Conservation (phyloP, 495 filamentous ascomycete species). For the Neurospora intermedia region DNA sequence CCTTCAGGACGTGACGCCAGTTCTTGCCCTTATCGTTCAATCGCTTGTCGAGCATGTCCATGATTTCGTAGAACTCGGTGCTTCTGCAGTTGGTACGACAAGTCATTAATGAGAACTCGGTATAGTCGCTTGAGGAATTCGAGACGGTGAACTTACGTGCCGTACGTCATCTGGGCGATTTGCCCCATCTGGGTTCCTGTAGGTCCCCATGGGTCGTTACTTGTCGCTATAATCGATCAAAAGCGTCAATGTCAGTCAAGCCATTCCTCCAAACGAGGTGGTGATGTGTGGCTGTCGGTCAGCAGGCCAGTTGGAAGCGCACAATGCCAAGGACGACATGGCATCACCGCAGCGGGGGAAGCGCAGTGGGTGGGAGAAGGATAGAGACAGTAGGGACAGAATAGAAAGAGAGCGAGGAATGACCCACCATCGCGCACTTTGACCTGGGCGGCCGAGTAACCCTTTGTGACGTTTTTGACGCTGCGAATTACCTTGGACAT, state of each 20-base stretch:
- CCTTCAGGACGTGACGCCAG: constrained; percentile 98
- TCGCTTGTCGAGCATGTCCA: constrained; percentile 99
- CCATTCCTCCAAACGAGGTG: background rate
- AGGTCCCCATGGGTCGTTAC: constrained; percentile 98
- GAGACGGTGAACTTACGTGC: constrained; percentile 55
- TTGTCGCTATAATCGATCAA: constrained; percentile 58
- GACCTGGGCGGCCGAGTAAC: constrained; percentile 92
- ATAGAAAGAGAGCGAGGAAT: background rate
- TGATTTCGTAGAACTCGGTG: constrained; percentile 98
- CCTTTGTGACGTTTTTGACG: constrained; percentile 99
- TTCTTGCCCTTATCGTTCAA: constrained; percentile 99
- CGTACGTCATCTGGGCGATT: constrained; percentile 93
- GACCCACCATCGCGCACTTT: constrained; percentile 97
- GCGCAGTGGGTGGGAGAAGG: background rate
- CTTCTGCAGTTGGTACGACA: constrained; percentile 41
- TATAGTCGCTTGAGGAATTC: constrained; percentile 7
- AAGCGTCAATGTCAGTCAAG: background rate
- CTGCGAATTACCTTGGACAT: constrained; percentile 98
- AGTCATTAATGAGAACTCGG: background rate
- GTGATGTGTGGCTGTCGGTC: constrained; percentile 8
- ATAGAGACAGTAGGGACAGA: background rate
- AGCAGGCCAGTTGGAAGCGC: constrained; percentile 1
- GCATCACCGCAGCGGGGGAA: background rate
- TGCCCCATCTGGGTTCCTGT: constrained; percentile 98
- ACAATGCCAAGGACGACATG: background rate